A percentile compares a stretch with the other conserved stretches of the same genome.
phyloP scores from a whole-genome alignment of 371 early-diverging fungal species.

The Apophysomyces ossiformis region DNA sequence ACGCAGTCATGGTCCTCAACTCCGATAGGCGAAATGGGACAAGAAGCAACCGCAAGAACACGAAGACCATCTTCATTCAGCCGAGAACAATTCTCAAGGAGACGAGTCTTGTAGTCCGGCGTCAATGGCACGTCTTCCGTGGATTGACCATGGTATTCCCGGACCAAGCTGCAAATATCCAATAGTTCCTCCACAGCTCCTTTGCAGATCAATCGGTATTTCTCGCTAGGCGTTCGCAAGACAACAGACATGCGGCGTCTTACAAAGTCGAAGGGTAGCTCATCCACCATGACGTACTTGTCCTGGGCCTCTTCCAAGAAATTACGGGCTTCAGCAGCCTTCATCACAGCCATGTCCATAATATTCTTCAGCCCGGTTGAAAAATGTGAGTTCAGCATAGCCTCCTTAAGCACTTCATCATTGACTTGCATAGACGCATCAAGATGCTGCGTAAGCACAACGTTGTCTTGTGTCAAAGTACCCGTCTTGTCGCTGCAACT shows the following conservation, averaged over 20 bases:
- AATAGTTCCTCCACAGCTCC: conserved; percentile 49
- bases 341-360: conserved; percentile 40
- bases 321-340: conserved; percentile 12
- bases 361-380: conserved; percentile 48
- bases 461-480: conserved; percentile 45
- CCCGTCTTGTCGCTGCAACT: conserved; percentile 54
- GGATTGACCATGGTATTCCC: conserved; percentile 21
- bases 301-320: conserved; percentile 2
- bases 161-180: conserved; percentile 25
- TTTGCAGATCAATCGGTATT: conserved; percentile 37
- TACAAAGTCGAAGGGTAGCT: conserved; percentile 51
- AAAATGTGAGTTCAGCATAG: conserved; percentile 44
- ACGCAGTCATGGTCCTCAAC: conserved; percentile 38
- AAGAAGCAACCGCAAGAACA: conserved; percentile 91
- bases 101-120: conserved; percentile 61
- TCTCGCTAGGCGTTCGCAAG: conserved; percentile 12
- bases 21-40: conserved; percentile 65
- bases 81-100: conserved; percentile 75
- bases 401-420: conserved; percentile 29
- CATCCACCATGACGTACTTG: conserved; percentile 31
- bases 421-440: conserved; percentile 30
- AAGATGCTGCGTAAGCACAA: conserved; percentile 34
- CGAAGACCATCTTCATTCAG: conserved; percentile 95
- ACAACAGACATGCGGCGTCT: conserved; percentile 50
- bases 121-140: conserved; percentile 57